Evolutionary conservation across 352 stramenopile genomes (phyloP), one percentile per base, ranked within the genome.

Genomic region (Pythium plurisporium): DNA sequence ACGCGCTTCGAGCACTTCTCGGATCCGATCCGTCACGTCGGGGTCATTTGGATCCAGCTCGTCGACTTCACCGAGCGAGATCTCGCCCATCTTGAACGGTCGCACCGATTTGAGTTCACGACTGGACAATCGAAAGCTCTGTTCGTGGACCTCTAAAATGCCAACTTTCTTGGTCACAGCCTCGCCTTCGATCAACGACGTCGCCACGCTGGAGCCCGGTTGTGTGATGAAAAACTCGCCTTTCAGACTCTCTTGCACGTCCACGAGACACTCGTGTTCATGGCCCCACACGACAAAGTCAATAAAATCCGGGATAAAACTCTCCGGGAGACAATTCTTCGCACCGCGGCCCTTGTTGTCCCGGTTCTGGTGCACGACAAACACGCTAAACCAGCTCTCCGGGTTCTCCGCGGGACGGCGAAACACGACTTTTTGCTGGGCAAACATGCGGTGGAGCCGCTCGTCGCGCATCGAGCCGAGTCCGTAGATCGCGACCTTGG

Each of bases 351-450:
- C 78, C 55, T 92, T 88, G 34, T 97, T 78, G 69, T 99, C 94
- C 52, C 97, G 86, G 75, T 99, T 99, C 79, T 99, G 97, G 75
- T 99, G 97, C 25, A 99, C 79, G 5, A 98, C 87, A 69, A 99
- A 99, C 29, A 99, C 94, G 67, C 97, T 99, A 67, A 99, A 99
- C 90, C 94, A 99, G 20, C 79, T 54, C 38, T 90, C 70, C 0
- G 79, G 68, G 30, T 79, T 72, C 59, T 94, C 81, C 0, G 72
- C 79, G 0, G 91, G 93, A 43, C 89, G 76, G 11, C 97, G 64
- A 66, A 98, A 99, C 23, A 87, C 88, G 11, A 99, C 92, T 55
- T 98, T 97, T 57, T 97, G 91, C 59, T 96, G 78, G 44, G 90
- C 82, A 76, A 97, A 99, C 94, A 99, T 98, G 42, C 96, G 76